phyloP scores from a whole-genome alignment of 352 stramenopile species.

The Phytophthora podocarpi region DNA sequence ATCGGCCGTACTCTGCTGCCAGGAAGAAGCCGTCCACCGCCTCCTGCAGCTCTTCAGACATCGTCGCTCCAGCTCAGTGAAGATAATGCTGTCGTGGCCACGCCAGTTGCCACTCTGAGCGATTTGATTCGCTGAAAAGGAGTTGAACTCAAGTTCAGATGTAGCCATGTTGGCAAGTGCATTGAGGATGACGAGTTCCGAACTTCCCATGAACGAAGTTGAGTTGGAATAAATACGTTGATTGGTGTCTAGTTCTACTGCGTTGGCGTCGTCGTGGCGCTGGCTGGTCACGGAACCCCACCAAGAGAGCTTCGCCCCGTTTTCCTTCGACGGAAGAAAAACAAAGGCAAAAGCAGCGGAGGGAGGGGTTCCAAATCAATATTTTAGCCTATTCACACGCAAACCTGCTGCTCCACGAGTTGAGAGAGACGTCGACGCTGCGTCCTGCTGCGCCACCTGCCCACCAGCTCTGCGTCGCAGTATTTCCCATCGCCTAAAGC shows the following conservation, averaged over 20 bases:
- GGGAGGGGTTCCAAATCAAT: constrained; percentile 30
- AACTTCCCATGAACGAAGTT: no score
- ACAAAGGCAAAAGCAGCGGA: constrained; percentile 30
- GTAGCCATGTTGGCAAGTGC: constrained; percentile 22
- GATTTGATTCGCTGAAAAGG: constrained; percentile 36
- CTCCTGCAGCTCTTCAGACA: constrained; percentile 60
- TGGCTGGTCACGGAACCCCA: constrained; percentile 23
- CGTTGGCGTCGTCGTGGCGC: not conserved
- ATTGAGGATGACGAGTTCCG: no score
- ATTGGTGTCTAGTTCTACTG: constrained; percentile 18
- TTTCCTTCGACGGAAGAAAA: constrained; percentile 46
- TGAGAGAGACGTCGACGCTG: constrained; percentile 1
- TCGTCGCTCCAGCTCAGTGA: not conserved
- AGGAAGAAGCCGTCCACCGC: constrained; percentile 84
- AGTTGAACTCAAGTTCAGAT: constrained; percentile 8
- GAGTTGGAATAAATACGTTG: constrained; percentile 30
- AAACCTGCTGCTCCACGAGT: constrained; percentile 28
- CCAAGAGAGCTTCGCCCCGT: constrained; percentile 46
- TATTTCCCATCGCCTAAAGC: constrained; percentile 20
- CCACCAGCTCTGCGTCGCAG: constrained; percentile 18
- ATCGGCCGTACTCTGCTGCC: constrained; percentile 78
- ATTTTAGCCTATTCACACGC: constrained; percentile 47
- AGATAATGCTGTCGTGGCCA: constrained; percentile 4
- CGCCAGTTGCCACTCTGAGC: constrained; percentile 26
- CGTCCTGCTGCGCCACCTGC: not conserved